These are phyloP conservation scores for Blastocystis sp. DNA, from an alignment of 352 stramenopile species.

Conservation along the genomic window DNA sequence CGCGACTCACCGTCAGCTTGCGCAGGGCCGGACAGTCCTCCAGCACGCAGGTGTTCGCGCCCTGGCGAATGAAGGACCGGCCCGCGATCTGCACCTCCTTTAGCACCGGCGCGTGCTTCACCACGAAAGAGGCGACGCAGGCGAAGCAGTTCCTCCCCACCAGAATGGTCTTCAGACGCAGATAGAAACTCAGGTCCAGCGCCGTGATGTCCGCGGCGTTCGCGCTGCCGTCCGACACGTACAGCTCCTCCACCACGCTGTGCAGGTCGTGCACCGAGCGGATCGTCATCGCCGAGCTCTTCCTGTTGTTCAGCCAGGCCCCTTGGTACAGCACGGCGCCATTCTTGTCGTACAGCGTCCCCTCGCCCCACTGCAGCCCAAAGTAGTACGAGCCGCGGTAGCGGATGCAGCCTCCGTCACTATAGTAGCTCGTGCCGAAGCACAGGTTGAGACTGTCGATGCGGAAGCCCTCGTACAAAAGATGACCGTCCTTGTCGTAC, in stretches of 20 bases:
- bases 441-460: conserved; percentile 13
- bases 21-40: neutral
- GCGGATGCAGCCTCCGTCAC: neutral
- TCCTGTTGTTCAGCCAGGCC: neutral
- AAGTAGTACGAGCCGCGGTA: neutral
- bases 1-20: neutral
- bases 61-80: neutral
- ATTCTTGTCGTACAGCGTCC: neutral
- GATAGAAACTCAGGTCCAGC: neutral
- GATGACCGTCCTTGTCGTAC: conserved; percentile 4
- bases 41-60: neutral
- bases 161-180: neutral
- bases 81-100: neutral
- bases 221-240: neutral
- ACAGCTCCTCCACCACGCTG: neutral
- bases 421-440: conserved; percentile 23
- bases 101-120: neutral
- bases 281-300: neutral
- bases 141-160: neutral
- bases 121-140: neutral
- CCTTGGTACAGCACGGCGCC: neutral
- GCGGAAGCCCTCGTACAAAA: conserved; percentile 45
- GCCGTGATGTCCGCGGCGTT: neutral
- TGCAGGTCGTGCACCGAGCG: neutral
- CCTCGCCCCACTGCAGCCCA: neutral